Conservation (phyloP, 805 yeast species). For the Candida succiphila region DNA sequence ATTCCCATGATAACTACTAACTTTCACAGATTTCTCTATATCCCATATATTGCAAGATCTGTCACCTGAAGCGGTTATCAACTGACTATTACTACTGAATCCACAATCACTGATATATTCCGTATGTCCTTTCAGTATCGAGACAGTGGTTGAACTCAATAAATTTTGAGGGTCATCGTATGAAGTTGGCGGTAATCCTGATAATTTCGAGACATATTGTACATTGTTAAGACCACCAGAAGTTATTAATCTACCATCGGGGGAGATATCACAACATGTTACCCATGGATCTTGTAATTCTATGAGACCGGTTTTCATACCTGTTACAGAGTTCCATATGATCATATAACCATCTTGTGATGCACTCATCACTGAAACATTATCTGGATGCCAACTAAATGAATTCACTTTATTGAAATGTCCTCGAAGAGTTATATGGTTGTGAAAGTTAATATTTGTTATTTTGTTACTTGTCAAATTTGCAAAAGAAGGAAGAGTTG, state of each 20-base stretch:
- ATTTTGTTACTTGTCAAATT: slow-evolving; percentile 11
- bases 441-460: slow-evolving; percentile 5
- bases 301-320: slow-evolving; percentile 61
- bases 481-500: slow-evolving; percentile 15
- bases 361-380: slow-evolving; percentile 53
- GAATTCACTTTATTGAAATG: slow-evolving; percentile 69
- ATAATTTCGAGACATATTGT: slow-evolving; percentile 55
- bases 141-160: slow-evolving; percentile 19
- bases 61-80: slow-evolving; percentile 76
- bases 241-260: slow-evolving; percentile 57
- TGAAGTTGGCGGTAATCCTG: no score
- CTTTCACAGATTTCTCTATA: slow-evolving; percentile 43
- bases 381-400: slow-evolving; percentile 60
- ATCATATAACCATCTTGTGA: slow-evolving; percentile 83
- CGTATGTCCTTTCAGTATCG: slow-evolving; percentile 67
- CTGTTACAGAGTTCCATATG: slow-evolving; percentile 73
- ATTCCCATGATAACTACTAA: slow-evolving; percentile 52
- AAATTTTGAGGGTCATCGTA: slow-evolving; percentile 4
- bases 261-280: slow-evolving; percentile 62
- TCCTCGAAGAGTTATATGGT: slow-evolving; percentile 34
- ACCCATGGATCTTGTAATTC: slow-evolving; percentile 74
- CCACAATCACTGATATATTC: slow-evolving; percentile 74
- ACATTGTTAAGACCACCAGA: slow-evolving; percentile 78
- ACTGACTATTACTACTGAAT: slow-evolving; percentile 44
- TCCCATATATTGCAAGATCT: slow-evolving; percentile 79